Evolutionary conservation across 2,329 filamentous ascomycete species (phyloP), one percentile per base, ranked within the genome.

Genomic region (Drechslerella stenobrocha): DNA sequence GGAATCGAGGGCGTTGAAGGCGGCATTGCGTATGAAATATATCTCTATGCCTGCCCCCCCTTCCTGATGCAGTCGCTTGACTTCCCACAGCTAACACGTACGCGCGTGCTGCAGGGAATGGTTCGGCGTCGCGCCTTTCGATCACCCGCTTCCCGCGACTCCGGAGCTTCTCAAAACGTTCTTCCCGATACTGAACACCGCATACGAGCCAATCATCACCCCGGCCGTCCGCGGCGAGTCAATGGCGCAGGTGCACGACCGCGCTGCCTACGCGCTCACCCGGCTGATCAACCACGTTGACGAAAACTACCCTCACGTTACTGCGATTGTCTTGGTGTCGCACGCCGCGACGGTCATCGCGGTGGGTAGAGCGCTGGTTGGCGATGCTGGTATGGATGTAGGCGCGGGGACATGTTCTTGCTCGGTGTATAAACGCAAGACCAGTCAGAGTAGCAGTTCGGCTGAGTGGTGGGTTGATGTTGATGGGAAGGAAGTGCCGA

Each of bases 271-370:
- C 45, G 83, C 86, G 1, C 77, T 95, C 40, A 79, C 83, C 42
- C 81, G 81, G 46, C 84, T 96, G 71, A 87, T 96, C 71, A 80
- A 82, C 24, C 81, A 84, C 53, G 85, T 89, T 64, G 90, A 73
- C 5, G 70, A 72, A 3, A 60, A 74, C 2, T 76, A 77, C 42
- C 71, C 70, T 48, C 83, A 84, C n/a, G 79, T 80, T 30, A 84
- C 83, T 72, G 82, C 88, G 0, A 81, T 96, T 22, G 77, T 96
- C 37, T 81, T 98, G 35, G 96, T 89, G 77, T 87, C 89, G 1
- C 93, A 98, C 78, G 93, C 93, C 1, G 93, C 93, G 2, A 84
- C 87, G 8, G 83, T 97, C 73, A 96, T 98, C 75, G 87, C 88
- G 6, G 83, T 93, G 71, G 92, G 92, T 0, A 82, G 93, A 37